Evolutionary conservation across 2,329 filamentous ascomycete genomes (phyloP).

Genomic region (Aspergillus vadensis): DNA sequence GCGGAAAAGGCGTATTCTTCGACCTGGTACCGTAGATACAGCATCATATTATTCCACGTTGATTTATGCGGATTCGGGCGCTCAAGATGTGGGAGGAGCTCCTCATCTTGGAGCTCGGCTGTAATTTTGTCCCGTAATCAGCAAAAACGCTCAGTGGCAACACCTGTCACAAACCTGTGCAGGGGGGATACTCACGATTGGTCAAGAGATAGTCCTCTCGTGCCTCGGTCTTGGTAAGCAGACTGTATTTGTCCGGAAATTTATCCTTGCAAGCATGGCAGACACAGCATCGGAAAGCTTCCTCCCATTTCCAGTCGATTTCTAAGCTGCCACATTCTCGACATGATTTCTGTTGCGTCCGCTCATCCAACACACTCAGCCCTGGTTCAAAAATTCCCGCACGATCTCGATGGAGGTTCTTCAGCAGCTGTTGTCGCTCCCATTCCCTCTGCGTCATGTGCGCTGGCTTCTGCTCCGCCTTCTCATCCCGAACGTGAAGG

Average conservation of each 20-base stretch:
- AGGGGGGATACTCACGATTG: constrained; percentile 65
- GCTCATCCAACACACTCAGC: constrained; percentile 70
- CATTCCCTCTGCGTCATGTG: constrained; percentile 90
- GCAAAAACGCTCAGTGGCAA: not conserved
- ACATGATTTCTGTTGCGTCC: constrained; percentile 70
- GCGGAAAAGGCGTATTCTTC: constrained; percentile 84
- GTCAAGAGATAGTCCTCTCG: constrained; percentile 94
- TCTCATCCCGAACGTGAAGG: constrained; percentile 58
- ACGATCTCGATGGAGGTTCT: constrained; percentile 70
- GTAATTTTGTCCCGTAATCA: constrained; percentile 10
- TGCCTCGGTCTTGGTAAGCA: constrained; percentile 95
- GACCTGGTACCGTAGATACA: constrained; percentile 90
- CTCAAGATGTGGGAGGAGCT: constrained; percentile 82
- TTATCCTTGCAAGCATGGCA: constrained; percentile 88
- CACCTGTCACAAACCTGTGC: not conserved
- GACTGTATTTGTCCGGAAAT: constrained; percentile 85
- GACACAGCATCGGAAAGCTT: constrained; percentile 73
- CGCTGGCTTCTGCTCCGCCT: constrained; percentile 68
- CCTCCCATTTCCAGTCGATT: constrained; percentile 94
- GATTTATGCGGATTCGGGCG: constrained; percentile 93
- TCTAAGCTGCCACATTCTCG: constrained; percentile 80
- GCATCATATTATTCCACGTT: constrained; percentile 98
- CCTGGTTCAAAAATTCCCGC: constrained; percentile 86
- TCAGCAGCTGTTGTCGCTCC: constrained; percentile 78
- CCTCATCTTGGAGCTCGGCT: constrained; percentile 88